Conservation (phyloP, 306 rosid species). For the Corylus heterophylla region DNA sequence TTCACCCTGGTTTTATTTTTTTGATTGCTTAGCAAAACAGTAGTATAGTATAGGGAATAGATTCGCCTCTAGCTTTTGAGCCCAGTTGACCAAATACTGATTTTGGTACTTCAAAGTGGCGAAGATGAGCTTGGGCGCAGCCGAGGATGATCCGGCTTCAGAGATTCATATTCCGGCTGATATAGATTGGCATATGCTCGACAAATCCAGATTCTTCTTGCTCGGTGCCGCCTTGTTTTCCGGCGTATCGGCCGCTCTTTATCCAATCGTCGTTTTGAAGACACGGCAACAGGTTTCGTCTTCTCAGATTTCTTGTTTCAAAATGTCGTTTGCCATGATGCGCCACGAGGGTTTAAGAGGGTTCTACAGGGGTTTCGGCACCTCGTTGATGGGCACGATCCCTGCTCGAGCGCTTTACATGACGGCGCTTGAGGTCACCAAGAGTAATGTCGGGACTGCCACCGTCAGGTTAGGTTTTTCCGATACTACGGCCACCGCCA, state of each 20-base stretch:
- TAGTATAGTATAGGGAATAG: too few species aligned
- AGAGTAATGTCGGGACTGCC: constrained; percentile 72
- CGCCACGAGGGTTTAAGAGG: constrained; percentile 80
- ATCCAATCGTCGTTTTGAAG: constrained; percentile 79
- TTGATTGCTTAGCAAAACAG: too few species aligned
- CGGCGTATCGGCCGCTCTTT: constrained; percentile 77
- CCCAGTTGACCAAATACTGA: background rate
- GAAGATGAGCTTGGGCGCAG: constrained; percentile 74
- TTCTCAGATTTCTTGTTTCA: constrained; percentile 56
- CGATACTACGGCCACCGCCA: constrained; percentile 65
- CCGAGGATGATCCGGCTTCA: constrained; percentile 71
- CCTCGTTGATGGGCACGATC: constrained; percentile 86
- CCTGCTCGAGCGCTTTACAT: constrained; percentile 97
- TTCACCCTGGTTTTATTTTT: too few species aligned
- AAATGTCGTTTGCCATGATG: constrained; percentile 66
- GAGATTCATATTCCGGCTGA: constrained; percentile 84
- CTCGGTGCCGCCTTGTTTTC: constrained; percentile 94
- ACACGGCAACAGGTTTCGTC: constrained; percentile 85
- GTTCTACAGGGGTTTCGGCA: constrained; percentile 90
- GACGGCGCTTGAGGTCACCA: constrained; percentile 81
- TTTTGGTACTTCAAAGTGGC: constrained; percentile 48
- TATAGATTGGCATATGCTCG: constrained; percentile 96
- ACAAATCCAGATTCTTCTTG: constrained; percentile 88
- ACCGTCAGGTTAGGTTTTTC: constrained; percentile 67
- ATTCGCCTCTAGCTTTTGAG: too few species aligned